Evolutionary conservation across 208 protist species (phyloP).

Genomic region (Acanthamoeba culbertsoni): DNA sequence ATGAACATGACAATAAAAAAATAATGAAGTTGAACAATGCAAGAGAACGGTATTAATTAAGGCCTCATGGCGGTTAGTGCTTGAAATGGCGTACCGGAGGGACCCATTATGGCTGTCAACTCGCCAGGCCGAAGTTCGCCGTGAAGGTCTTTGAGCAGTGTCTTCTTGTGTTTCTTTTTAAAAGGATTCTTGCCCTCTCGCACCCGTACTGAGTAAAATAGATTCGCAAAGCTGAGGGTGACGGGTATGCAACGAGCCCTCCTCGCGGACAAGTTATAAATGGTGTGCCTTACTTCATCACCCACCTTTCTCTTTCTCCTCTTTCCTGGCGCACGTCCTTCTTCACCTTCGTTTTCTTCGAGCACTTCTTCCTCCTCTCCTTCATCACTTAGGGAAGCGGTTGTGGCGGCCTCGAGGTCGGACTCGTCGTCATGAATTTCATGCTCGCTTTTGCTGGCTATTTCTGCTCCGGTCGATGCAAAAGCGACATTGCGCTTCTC

Average conservation of each 20-base stretch:
- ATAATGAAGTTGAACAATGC: too few species aligned
- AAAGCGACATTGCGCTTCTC: neutral
- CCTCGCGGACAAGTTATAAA: neutral
- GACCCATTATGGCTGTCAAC: slow-evolving; percentile 60
- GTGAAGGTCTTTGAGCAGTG: slow-evolving; percentile 34
- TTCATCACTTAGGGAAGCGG: neutral
- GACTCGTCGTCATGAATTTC: neutral
- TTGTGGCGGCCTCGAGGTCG: neutral
- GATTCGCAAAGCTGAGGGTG: neutral
- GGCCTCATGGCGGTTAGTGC: too few species aligned
- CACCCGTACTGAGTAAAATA: slow-evolving; percentile 48
- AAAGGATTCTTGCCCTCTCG: slow-evolving; percentile 41
- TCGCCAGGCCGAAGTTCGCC: slow-evolving; percentile 41
- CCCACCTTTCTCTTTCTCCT: neutral
- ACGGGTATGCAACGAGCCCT: neutral
- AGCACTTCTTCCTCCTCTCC: neutral
- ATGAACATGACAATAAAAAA: too few species aligned
- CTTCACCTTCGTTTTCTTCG: neutral
- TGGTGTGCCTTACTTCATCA: neutral
- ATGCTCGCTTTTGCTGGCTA: neutral
- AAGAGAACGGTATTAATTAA: too few species aligned
- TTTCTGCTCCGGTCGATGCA: neutral
- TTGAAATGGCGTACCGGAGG: slow-evolving; percentile 54
- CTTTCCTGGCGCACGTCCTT: neutral
- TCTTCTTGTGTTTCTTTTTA: slow-evolving; percentile 38